Evolutionary conservation across 208 protist genomes (phyloP).

Genomic region (Trypanosoma vivax): DNA sequence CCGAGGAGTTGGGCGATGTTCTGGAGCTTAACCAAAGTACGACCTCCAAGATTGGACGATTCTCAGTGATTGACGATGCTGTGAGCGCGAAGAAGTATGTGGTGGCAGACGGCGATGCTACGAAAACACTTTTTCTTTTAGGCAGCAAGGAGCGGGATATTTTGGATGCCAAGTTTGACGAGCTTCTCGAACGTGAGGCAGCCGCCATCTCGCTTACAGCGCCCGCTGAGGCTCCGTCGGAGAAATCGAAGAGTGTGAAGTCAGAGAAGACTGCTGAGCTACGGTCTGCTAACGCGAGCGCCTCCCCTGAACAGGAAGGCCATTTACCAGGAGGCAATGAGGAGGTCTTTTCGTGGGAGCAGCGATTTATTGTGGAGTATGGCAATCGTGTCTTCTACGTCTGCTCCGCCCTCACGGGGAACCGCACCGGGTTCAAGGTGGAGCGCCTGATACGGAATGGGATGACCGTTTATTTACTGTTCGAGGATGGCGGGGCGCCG

Average conservation of each 20-base stretch:
- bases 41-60: constrained; percentile 40
- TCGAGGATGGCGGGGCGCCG: constrained; percentile 21
- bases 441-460: constrained; percentile 52
- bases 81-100: constrained; percentile 47
- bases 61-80: constrained; percentile 50
- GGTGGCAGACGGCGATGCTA: constrained; percentile 5
- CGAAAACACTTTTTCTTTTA: constrained; percentile 52
- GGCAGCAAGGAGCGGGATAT: constrained; percentile 39
- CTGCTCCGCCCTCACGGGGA: constrained; percentile 31
- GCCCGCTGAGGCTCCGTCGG: not conserved
- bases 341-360: constrained; percentile 58
- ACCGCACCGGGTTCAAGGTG: constrained; percentile 65
- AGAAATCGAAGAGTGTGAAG: constrained; percentile 2
- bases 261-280: not conserved
- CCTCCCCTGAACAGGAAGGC: not conserved
- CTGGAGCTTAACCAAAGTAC: constrained; percentile 46
- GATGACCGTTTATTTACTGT: constrained; percentile 71
- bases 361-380: constrained; percentile 57
- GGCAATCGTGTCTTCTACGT: constrained; percentile 57
- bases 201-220: constrained; percentile 3
- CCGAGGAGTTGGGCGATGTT: constrained; percentile 20
- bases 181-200: constrained; percentile 50
- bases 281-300: not conserved
- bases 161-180: constrained; percentile 54
- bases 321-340: constrained; percentile 23